A percentile compares a stretch with the other conserved stretches of the same genome.
Evolutionary conservation across 257 asterid genomes (phyloP).

Genomic region (Nicotiana sylvestris): DNA sequence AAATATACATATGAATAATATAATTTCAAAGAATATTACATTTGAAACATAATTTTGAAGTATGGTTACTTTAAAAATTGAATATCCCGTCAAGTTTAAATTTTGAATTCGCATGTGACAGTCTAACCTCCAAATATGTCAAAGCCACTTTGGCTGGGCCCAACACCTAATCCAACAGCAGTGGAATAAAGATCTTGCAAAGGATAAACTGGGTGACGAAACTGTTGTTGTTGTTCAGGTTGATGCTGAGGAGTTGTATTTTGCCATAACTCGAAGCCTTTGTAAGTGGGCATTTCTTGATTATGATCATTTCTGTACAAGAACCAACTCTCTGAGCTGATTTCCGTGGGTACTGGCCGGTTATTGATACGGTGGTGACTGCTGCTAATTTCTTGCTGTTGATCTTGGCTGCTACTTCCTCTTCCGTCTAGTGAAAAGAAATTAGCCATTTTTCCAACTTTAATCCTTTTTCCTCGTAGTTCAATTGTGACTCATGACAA

Average conservation of each 20-base stretch:
- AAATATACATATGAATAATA: no score
- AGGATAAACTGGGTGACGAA: slow-evolving; percentile 5
- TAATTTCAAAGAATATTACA: neutral
- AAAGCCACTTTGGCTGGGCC: neutral
- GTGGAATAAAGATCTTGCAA: slow-evolving; percentile 16
- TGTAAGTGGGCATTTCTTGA: slow-evolving; percentile 14
- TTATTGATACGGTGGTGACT: neutral
- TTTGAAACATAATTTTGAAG: neutral
- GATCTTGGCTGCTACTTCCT: neutral
- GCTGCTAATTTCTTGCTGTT: slow-evolving; percentile 7
- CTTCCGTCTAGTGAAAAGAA: slow-evolving; percentile 17
- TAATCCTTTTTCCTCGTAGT: neutral
- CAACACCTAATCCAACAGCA: slow-evolving; percentile 10
- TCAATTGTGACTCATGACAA: neutral
- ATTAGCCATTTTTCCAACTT: slow-evolving; percentile 10
- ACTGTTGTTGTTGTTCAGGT: neutral
- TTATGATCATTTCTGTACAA: slow-evolving; percentile 12
- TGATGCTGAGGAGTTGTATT: neutral
- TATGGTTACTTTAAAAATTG: neutral
- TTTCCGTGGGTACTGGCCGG: neutral
- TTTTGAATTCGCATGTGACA: neutral
- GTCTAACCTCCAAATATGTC: neutral
- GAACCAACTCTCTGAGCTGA: slow-evolving; percentile 12
- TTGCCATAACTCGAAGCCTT: slow-evolving; percentile 20
- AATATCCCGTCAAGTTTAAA: neutral